Conservation (phyloP, 805 yeast genomes). For the Lipomyces orientalis region DNA sequence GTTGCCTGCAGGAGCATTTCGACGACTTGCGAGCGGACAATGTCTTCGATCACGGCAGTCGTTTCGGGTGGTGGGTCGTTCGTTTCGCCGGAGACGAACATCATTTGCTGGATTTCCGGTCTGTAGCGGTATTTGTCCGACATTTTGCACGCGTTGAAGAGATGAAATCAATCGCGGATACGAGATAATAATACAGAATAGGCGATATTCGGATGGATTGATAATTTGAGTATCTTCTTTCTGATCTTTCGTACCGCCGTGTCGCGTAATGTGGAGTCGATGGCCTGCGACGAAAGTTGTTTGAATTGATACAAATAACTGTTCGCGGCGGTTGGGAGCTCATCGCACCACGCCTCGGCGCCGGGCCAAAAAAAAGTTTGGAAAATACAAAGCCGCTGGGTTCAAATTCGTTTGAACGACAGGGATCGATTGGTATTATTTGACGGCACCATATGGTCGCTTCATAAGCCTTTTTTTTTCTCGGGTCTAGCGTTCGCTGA, state of each 20-base stretch:
- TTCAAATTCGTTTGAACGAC: no score
- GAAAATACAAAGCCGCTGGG: no score
- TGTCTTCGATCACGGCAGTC: constrained; percentile 91
- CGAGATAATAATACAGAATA: neutral
- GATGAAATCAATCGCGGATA: no score
- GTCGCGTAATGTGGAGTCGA: neutral
- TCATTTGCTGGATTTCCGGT: constrained; percentile 95
- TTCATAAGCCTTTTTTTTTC: neutral
- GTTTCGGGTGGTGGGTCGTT: constrained; percentile 94
- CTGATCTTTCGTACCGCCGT: neutral
- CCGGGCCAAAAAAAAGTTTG: no score
- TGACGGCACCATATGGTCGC: neutral
- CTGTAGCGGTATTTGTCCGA: constrained; percentile 55
- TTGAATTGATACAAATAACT: no score
- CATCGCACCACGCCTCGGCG: no score
- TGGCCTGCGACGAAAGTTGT: no score
- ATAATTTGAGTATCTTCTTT: neutral
- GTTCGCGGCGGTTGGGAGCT: neutral
- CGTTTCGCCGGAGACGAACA: constrained; percentile 96
- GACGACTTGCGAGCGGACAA: constrained; percentile 91
- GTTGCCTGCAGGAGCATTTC: constrained; percentile 81
- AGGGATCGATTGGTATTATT: no score
- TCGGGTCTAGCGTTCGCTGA: neutral
- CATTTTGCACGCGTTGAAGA: neutral
- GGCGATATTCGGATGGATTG: neutral